Base-by-base conservation (phyloP, 2,329 filamentous ascomycete species). In the Penicillium sp. region DNA sequence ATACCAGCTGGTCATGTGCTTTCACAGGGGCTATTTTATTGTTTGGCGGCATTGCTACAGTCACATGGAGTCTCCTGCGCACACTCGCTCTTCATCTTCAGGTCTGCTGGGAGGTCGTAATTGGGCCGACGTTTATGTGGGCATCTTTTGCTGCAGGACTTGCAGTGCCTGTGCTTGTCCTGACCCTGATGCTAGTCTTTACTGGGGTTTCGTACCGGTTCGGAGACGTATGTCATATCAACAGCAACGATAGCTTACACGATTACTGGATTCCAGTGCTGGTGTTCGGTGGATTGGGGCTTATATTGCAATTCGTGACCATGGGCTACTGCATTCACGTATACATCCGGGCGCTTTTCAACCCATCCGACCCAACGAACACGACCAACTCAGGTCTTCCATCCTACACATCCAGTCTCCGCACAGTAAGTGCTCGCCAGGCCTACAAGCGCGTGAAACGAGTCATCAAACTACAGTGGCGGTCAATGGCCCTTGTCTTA, bases 181-280 rank as follows among this genome's bases (percentile, higher is more conserved):
- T 96, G 61, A 80, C 86, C 3, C 73, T 93, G 43, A 90, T 89
- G 50, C 82, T 97, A 62, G 81, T 90, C 43, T 80, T 96, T 60
- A 97, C 92, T 51, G 94, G 94, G 20, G 90, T 97, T 3, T 97
- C 92, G 1, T 97, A 93, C 75, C 87, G 94, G 51, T 97, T 97
- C 67, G 94, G 94, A 52, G 82, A 83, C 48, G 89, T 91, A 26
- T 99, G 94, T 73, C 93, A 97, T 71, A 92, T 97, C 77, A 97
- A 97, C 77, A 90, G 96, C 72, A 76, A 84, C 56, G 84, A 96
- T 71, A 92, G 90, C 59, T 77, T 96, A 71, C 83, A 86, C 30
- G 89, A 88, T 68, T 90, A 96, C 67, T 97, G 93, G 93, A 90
- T 92, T 16, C 95, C 94, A 0, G 74, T 97, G 26, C 79, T 96